A percentile compares a stretch with the other conserved stretches of the same genome.
These are phyloP conservation scores for Colletotrichum sp. DNA, from an alignment of 2,329 filamentous ascomycete species.

Conservation along the genomic window DNA sequence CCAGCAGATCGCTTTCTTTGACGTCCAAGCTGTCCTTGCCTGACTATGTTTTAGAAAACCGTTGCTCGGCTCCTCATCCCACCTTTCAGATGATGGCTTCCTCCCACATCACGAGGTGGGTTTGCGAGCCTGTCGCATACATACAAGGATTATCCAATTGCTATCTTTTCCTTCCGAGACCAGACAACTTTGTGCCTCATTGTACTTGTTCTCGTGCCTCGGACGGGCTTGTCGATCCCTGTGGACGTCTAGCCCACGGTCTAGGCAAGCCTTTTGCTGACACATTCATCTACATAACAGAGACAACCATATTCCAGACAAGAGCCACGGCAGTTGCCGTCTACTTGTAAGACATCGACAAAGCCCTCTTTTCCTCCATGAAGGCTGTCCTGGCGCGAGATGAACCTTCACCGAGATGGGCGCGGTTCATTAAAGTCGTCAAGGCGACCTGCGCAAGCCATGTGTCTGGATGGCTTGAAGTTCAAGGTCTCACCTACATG, in stretches of 20 bases:
- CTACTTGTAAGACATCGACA: neutral
- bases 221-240: neutral
- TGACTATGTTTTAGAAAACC: constrained; percentile 9
- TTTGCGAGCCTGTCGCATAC: neutral
- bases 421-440: neutral
- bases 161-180: neutral
- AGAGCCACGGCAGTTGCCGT: neutral
- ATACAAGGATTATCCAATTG: neutral
- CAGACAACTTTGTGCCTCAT: neutral
- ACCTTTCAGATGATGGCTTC: neutral
- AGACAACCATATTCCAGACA: neutral
- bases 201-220: neutral
- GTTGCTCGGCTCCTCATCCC: neutral
- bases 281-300: neutral
- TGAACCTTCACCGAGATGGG: neutral
- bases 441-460: neutral
- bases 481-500: neutral
- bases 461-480: neutral
- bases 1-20: neutral
- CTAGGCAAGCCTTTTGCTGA: neutral
- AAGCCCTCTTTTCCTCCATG: neutral
- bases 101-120: neutral
- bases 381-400: neutral
- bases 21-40: neutral
- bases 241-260: neutral